Evolutionary conservation across 2,329 filamentous ascomycete species (phyloP), one percentile per base, ranked within the genome.

Genomic region (Dactylellina sp.): DNA sequence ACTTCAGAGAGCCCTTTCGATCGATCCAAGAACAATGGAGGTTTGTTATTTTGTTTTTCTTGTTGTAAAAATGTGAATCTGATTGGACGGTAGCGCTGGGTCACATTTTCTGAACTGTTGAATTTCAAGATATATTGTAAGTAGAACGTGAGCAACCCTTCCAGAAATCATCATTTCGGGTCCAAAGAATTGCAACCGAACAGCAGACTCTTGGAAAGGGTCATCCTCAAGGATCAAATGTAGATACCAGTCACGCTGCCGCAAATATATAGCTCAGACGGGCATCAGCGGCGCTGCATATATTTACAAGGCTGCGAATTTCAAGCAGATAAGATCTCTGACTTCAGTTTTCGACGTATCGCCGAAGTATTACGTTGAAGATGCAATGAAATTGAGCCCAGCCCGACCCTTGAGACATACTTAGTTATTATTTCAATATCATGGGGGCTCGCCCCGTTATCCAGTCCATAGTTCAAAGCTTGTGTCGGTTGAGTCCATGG

Each of bases 401-500:
- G 16, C 35, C 20, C 25, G 24, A 35, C 44, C 20, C 20, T 24
- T 59, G 28, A 46, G n/a, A 20, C 22, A 25, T 22, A 32, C 9
- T 9, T 32, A 5, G 28, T 32, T 56, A 42, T 18, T 18, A 42
- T 37, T n/a, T 35, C 24, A 35, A 53, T 6, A 25, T 4, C 16
- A 32, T 18, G 32, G 12, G 6, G 6, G 12, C 14, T 40, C 37
- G 37, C 37, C 28, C 5, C 9, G 28, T 32, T 40, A 40, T 40
- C 37, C 37, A 40, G 37, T 40, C 14, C 14, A 16, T 7, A 3
- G 4, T 40, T 12, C 49, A 55, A 56, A 63, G 42, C 50, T 53
- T 64, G 24, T 55, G 66, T 22, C 37, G 25, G 47, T 62, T 39
- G 18, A 47, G 53, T 24, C 53, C 40, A 53, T 71, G 57, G 57